phyloP scores from a whole-genome alignment of 306 rosid genomes.

The Benincasa hispida region DNA sequence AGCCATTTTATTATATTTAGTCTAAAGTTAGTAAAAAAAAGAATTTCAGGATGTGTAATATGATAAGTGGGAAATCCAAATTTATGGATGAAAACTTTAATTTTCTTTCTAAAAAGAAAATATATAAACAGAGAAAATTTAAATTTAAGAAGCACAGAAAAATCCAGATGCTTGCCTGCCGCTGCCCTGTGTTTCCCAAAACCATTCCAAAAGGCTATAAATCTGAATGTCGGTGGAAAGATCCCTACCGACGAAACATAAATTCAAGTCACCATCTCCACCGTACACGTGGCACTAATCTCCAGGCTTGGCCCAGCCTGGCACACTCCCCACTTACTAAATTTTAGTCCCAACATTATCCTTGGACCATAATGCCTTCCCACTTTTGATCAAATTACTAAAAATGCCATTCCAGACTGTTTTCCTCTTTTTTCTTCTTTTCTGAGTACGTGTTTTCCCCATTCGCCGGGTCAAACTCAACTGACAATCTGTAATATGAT shows the following conservation, averaged over 20 bases:
- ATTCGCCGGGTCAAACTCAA: neutral
- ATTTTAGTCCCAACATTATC: neutral
- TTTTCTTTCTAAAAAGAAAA: neutral
- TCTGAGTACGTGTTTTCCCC: neutral
- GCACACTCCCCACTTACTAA: neutral
- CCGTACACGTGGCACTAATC: neutral
- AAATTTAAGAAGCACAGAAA: neutral
- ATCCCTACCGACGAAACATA: neutral
- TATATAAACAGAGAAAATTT: neutral
- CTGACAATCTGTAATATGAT: neutral
- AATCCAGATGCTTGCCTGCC: neutral
- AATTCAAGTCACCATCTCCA: neutral
- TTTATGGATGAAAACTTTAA: too few relatives aligned
- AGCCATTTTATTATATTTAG: too few relatives aligned
- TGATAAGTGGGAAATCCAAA: too few relatives aligned
- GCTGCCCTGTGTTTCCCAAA: neutral
- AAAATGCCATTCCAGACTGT: neutral
- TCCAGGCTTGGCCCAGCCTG: neutral
- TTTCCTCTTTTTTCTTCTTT: neutral
- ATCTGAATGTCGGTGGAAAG: slow-evolving; percentile 7
- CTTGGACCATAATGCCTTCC: neutral
- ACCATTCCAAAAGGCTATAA: neutral
- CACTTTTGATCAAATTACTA: neutral
- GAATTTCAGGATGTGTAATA: too few relatives aligned
- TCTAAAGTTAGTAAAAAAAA: too few relatives aligned